phyloP scores from a whole-genome alignment of 139 green algal genomes.

The Auxenochlorella protothecoides region DNA sequence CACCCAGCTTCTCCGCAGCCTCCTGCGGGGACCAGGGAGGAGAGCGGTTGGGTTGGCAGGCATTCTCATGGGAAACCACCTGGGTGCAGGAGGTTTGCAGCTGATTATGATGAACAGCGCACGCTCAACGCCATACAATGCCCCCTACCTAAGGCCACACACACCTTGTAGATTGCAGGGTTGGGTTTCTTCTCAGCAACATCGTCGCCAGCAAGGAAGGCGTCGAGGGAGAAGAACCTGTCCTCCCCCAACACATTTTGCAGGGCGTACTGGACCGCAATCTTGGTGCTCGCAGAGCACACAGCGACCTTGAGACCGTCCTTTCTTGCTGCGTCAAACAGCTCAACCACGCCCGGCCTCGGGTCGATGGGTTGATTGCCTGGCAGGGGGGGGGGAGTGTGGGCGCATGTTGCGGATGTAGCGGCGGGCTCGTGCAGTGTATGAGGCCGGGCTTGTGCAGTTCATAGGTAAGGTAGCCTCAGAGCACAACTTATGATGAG shows the following conservation, averaged over 20 bases:
- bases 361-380: too few relatives aligned
- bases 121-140: not conserved
- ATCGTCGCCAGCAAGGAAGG: conserved; percentile 74
- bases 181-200: conserved; percentile 69
- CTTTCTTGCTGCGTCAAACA: conserved; percentile 73
- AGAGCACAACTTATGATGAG: too few relatives aligned
- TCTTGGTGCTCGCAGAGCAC: conserved; percentile 83
- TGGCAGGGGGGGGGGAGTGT: too few relatives aligned
- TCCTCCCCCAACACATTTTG: conserved; percentile 65
- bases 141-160: not conserved
- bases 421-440: too few relatives aligned
- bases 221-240: conserved; percentile 65
- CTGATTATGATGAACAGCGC: too few relatives aligned
- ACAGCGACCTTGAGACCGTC: conserved; percentile 62
- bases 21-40: conserved; percentile 28
- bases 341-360: conserved; percentile 53
- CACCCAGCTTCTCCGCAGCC: conserved; percentile 64
- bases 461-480: too few relatives aligned
- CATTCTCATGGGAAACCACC: too few relatives aligned
- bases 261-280: conserved; percentile 61
- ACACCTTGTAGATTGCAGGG: conserved; percentile 58
- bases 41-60: too few relatives aligned
- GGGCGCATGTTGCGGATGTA: too few relatives aligned
- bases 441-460: too few relatives aligned
- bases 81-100: not conserved